A percentile compares a stretch with the other conserved stretches of the same genome.
phyloP scores from a whole-genome alignment of 192 early-diverging fungal species.

The Coemansia nantahalensis region DNA sequence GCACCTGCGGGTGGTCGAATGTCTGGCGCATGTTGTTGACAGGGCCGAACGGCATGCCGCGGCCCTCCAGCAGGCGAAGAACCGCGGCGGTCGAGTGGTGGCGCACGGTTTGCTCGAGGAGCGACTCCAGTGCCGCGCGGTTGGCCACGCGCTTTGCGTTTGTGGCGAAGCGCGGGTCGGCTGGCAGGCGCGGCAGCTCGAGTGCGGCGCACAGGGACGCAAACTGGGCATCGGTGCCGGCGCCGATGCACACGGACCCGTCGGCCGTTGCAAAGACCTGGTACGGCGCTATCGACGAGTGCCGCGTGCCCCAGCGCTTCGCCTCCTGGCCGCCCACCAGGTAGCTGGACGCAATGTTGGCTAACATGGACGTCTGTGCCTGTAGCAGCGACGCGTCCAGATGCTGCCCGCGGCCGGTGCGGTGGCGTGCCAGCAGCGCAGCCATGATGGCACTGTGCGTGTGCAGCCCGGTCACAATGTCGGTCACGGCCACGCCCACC shows the following conservation, averaged over 20 bases:
- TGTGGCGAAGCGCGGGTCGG: constrained; percentile 57
- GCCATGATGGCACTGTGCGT: constrained; percentile 90
- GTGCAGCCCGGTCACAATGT: constrained; percentile 78
- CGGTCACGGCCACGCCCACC: constrained; percentile 95
- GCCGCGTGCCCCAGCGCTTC: constrained; percentile 79
- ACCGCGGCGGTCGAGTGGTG: constrained; percentile 58
- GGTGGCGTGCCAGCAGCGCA: constrained; percentile 66
- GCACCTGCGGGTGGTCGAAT: constrained; percentile 71
- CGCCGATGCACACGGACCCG: constrained; percentile 82
- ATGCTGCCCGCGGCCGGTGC: constrained; percentile 72
- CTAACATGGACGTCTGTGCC: constrained; percentile 80
- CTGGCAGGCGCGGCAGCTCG: constrained; percentile 46
- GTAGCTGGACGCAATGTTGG: constrained; percentile 87
- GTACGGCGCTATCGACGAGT: constrained; percentile 93
- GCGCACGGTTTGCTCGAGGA: constrained; percentile 57
- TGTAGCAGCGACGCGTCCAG: constrained; percentile 89
- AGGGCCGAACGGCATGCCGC: constrained; percentile 80
- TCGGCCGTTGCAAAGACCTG: constrained; percentile 77
- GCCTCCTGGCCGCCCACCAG: constrained; percentile 81
- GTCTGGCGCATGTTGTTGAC: constrained; percentile 77
- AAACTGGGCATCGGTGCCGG: constrained; percentile 89
- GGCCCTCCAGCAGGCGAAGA: constrained; percentile 61
- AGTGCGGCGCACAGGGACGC: constrained; percentile 60
- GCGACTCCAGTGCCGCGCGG: constrained; percentile 59
- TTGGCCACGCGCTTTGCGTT: constrained; percentile 75